Evolutionary conservation across 1,284 basidiomycete species (phyloP).

Genomic region (Xerocomus amazonicus): DNA sequence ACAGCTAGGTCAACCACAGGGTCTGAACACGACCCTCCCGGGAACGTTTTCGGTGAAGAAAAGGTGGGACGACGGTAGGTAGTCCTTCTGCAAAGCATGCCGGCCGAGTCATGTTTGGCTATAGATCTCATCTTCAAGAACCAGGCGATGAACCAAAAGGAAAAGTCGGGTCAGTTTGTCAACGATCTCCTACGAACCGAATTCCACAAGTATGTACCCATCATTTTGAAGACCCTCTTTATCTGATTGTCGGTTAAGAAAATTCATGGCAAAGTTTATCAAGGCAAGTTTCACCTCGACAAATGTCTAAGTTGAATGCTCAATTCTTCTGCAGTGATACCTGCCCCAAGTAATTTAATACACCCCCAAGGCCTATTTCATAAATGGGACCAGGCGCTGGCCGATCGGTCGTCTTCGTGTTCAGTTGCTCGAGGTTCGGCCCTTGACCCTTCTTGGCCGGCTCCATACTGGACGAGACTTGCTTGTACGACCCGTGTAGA

Average conservation of each 20-base stretch:
- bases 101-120: not conserved
- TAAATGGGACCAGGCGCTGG: not conserved
- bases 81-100: not conserved
- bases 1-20: conserved; percentile 67
- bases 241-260: conserved; percentile 15
- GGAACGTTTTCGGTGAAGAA: conserved; percentile 88
- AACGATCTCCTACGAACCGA: conserved; percentile 91
- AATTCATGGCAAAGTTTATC: conserved; percentile 32
- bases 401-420: too few relatives aligned
- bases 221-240: fast-evolving
- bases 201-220: conserved; percentile 74
- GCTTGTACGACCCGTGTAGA: too few relatives aligned
- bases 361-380: too few relatives aligned
- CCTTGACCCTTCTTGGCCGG: not conserved
- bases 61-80: conserved; percentile 89
- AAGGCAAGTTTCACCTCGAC: conserved; percentile 13
- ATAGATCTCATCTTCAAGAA: conserved; percentile 96
- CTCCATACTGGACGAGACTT: too few relatives aligned
- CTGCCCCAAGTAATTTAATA: not conserved
- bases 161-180: conserved; percentile 80
- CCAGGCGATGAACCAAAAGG: conserved; percentile 70
- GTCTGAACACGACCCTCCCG: conserved; percentile 69
- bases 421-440: too few relatives aligned
- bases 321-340: conserved; percentile 8
- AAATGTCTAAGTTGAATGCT: not conserved